Base-by-base conservation (phyloP, 306 rosid species). In the Pterocarpus macrocarpus region DNA sequence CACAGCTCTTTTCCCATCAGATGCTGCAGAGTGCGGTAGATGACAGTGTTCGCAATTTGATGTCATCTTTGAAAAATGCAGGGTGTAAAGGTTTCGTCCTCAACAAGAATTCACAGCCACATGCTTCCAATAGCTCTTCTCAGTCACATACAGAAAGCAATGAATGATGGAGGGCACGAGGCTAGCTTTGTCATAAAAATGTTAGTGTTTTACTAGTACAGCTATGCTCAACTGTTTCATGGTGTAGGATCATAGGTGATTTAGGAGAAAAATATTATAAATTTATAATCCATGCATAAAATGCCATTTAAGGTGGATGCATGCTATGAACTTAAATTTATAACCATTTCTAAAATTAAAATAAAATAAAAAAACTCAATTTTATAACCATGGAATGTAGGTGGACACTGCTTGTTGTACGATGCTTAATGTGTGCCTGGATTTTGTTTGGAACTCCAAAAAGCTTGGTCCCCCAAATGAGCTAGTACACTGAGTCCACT, bases 1-100 rank as follows among this genome's bases (percentile, higher is more conserved):
- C 87, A 9, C 69, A 72, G 33, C 14, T 73, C 71, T 33, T 80
- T 86, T 76, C 87, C 69, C 80, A 30, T 58, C 82, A 83, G 58
- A 76, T 52, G 66, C 81, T 86, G 63, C 82, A 73, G 61, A 73
- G 57, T 73, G 64, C 79, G 64, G n/a, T 81, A 3, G 80, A 78
- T 56, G 76, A 68, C 8, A 7, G 65, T 53, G 59, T 81, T 28
- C 44, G 9, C 17, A 81, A 67, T 39, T 63, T 73, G 12, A 44
- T 33, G 69, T 17, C 83, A 2, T 72, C 85, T 33, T 66, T 86
- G 71, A 76, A 83, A 62, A 67, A 43, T 4, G 0, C 38, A 35
- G 82, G 70, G 10, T 17, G 8, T 32, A 68, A 81, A 47, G 65
- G 28, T 81, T 61, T 62, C 67, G 62, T 69, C 85, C 73, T 62